These are phyloP conservation scores for Colletotrichum higginsianum DNA, from an alignment of 2,329 filamentous ascomycete species.

Conservation along the genomic window DNA sequence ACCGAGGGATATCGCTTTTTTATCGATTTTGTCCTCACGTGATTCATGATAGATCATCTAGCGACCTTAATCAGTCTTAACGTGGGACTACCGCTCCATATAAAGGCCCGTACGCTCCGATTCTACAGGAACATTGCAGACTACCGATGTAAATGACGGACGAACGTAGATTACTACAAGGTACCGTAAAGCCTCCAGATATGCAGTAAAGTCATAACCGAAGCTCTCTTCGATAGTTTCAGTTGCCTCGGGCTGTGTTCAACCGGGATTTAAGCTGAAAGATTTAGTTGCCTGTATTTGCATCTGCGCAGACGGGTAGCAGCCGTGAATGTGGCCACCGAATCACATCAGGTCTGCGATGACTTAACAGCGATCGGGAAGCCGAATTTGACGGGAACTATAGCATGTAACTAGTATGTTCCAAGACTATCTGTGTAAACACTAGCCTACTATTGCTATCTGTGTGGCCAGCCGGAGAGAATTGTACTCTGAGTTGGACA, in stretches of 20 bases:
- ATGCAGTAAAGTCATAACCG: not conserved
- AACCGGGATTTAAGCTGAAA: not conserved
- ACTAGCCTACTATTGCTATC: slow-evolving; percentile 65
- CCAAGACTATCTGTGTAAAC: slow-evolving; percentile 61
- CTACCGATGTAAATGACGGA: no score
- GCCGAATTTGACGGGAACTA: slow-evolving; percentile 57
- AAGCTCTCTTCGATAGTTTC: slow-evolving; percentile 54
- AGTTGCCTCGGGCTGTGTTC: not conserved
- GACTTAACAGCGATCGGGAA: slow-evolving; percentile 58
- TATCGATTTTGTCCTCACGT: no score
- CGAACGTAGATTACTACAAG: no score
- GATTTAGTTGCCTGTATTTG: not conserved
- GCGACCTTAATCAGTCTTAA: no score
- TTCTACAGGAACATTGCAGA: not conserved
- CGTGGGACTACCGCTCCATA: no score
- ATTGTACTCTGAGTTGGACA: slow-evolving; percentile 66
- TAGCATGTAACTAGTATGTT: slow-evolving; percentile 51
- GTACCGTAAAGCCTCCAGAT: not conserved
- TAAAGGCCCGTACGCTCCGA: not conserved
- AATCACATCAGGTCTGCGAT: slow-evolving; percentile 57
- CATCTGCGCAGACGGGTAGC: not conserved
- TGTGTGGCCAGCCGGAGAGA: slow-evolving; percentile 63
- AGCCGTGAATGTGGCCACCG: slow-evolving; percentile 33
- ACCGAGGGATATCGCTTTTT: not conserved
- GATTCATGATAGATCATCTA: no score